These are phyloP conservation scores for Chaetoceros muelleri DNA, from an alignment of 108 stramenopile species.

Conservation along the genomic window DNA sequence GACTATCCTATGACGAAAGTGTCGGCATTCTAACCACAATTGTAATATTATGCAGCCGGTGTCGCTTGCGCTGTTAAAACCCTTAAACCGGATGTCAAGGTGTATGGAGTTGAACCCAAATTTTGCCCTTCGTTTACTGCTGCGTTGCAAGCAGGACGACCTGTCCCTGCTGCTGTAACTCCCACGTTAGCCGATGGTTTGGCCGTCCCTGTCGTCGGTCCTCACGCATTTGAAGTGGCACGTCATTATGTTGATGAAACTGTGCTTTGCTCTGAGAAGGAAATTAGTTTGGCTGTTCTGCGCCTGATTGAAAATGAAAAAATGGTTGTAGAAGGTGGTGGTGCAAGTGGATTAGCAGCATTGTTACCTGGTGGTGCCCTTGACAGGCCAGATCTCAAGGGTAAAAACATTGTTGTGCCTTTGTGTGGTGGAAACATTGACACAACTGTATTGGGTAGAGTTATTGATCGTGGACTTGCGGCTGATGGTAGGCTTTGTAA, in stretches of 20 bases:
- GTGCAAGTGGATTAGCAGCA: slow-evolving; percentile 87
- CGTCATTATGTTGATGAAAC: slow-evolving; percentile 86
- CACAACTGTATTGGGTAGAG: slow-evolving; percentile 84
- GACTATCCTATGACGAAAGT: no score
- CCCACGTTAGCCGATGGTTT: slow-evolving; percentile 94
- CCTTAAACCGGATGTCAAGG: slow-evolving; percentile 73
- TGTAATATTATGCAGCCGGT: no score
- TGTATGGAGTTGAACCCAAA: slow-evolving; percentile 89
- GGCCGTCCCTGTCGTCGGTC: slow-evolving; percentile 87
- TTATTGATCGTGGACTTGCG: slow-evolving; percentile 90
- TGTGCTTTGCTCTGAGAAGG: slow-evolving; percentile 64
- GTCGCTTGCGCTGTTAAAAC: slow-evolving; percentile 91
- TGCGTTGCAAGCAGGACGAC: slow-evolving; percentile 71
- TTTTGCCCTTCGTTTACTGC: slow-evolving; percentile 86
- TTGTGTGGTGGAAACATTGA: slow-evolving; percentile 98
- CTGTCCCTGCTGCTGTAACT: slow-evolving; percentile 44
- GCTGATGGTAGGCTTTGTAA: slow-evolving; percentile 87
- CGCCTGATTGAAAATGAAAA: slow-evolving; percentile 94
- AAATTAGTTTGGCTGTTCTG: slow-evolving; percentile 86
- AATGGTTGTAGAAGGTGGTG: slow-evolving; percentile 88
- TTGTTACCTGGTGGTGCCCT: slow-evolving; percentile 82
- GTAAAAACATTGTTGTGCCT: slow-evolving; percentile 90
- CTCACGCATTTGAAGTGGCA: slow-evolving; percentile 87
- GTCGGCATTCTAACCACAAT: no score
- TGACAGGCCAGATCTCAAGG: slow-evolving; percentile 71